Evolutionary conservation across 331 rosid species (phyloP), one percentile per base, ranked within the genome.

Genomic region (Prunus yedoensis): DNA sequence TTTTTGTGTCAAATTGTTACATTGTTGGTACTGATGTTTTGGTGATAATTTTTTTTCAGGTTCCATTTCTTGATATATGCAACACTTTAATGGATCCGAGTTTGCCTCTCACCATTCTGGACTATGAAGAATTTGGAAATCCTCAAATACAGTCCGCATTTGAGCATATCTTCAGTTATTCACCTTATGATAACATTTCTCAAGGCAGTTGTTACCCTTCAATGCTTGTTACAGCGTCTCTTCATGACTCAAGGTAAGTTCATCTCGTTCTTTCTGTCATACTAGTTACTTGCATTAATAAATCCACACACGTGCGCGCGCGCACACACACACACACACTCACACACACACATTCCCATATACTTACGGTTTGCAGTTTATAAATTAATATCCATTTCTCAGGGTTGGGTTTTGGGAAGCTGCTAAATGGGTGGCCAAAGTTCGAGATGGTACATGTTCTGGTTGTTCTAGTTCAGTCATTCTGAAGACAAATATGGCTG

Each of bases 391-490:
- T 80, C 75, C 68, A 32, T 82, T 80, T 83, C 63, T 71, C 91
- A 91, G 98, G 91, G 96, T 94, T 68, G 99, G 99, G 74, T 93
- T 92, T 68, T 94, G 99, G 99, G 97, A 92, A 84, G 96, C 96
- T 43, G 96, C 93, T 46, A 94, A 94, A 66, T 94, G 99, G 99
- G 93, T 92, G 77, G 96, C 99, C 23, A 92, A 85, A 83, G 82
- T 92, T 30, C 82, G 97, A 74, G 96, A 90, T 11, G 58, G 70
- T 25, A 88, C 92, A n/a, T 92, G 99, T 76, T 63, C 82, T 74
- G 47, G 20, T 67, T 94, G 97, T 85, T 91, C 96, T 17, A 70
- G 54, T 70, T 71, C 90, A 0, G 82, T 88, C 68, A 88, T 94
- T 78, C 76, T 90, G 79, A 92, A 94, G 86, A 90, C 99, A 70